Evolutionary conservation across 1,284 basidiomycete species (phyloP), one percentile per base, ranked within the genome.

Genomic region (Tausonia pullulans): DNA sequence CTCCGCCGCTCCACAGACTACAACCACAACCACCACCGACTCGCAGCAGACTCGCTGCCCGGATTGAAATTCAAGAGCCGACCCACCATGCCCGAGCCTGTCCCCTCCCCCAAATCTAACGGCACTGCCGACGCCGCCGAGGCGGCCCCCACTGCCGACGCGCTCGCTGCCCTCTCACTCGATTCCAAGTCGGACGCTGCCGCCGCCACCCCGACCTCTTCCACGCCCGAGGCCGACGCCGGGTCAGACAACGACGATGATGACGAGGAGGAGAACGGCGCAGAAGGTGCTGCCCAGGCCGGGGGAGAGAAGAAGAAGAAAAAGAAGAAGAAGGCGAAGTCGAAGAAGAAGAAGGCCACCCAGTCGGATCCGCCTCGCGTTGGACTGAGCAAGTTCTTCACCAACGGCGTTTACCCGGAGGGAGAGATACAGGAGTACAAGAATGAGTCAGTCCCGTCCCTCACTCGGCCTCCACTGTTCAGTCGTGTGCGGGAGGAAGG

Each of bases 281-380:
- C 58, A 49, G 27, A 27, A 27, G 27, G 27, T 27, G 27, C 27
- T 27, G 27, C 27, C 27, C 27, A 27, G 27, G 27, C 27, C 1
- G 27, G 27, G 27, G 27, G 27, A 27, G 27, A 57, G 61, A 74
- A 70, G 44, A 72, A 70, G 9, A 87, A 87, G 74, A 90, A 89
- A 77, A 90, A 89, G 76, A 90, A 90, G 81, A 97, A 96, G 75
- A 96, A 96, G 81, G 92, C 90, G 77, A 95, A 92, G 78, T 74
- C 85, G 50, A 91, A 90, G 78, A 91, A 90, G 81, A 90, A 90
- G 77, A 81, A 80, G 73, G 66, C 72, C 11, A 68, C 69, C 3
- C 95, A 98, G 78, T 85, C 84, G n/a, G 90, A 94, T 61, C 96
- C 96, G 27, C 95, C 95, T n/a, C 84, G 90, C 16, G 80, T 96